phyloP scores from a whole-genome alignment of 768 basidiomycete genomes.

The Paxillus involutus region DNA sequence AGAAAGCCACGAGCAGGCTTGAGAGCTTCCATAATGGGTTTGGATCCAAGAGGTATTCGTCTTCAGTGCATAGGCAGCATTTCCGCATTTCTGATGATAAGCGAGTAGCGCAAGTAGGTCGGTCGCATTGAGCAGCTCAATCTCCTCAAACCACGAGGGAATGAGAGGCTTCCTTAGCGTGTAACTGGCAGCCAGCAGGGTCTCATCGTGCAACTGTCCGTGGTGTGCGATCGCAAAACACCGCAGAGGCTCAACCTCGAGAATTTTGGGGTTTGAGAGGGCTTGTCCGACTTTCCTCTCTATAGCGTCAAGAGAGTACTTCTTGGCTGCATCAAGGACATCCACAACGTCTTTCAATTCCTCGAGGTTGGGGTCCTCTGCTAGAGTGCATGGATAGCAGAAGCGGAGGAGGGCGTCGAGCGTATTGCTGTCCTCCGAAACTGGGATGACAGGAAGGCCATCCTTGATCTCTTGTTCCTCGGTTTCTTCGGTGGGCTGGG shows the following conservation, averaged over 20 bases:
- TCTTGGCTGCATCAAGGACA: conserved; percentile 13
- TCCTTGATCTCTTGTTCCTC: conserved; percentile 13
- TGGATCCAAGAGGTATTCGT: conserved; percentile 13
- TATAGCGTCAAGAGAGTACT: conserved; percentile 17
- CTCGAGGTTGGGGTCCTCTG: conserved; percentile 20
- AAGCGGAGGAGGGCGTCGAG: conserved; percentile 23
- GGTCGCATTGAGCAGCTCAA: conserved; percentile 24
- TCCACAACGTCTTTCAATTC: conserved; percentile 1
- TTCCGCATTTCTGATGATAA: conserved; percentile 17
- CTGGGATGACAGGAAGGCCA: conserved; percentile 17
- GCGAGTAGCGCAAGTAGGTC: conserved; percentile 25
- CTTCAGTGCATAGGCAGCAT: conserved; percentile 7
- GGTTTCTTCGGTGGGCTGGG: conserved; percentile 15
- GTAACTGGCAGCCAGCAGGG: conserved; percentile 24
- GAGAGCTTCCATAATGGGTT: conserved; percentile 8
- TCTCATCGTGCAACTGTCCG: conserved; percentile 20
- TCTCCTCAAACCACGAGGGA: conserved; percentile 24
- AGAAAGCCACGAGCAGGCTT: conserved; percentile 6
- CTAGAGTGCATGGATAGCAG: conserved; percentile 24
- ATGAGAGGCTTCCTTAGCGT: conserved; percentile 28
- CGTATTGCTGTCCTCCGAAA: conserved; percentile 19
- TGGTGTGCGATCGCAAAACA: conserved; percentile 28
- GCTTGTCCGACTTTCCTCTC: conserved; percentile 14
- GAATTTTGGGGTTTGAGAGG: conserved; percentile 17
- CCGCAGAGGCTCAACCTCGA: conserved; percentile 23